Evolutionary conservation across 2,329 filamentous ascomycete species (phyloP), one percentile per base, ranked within the genome.

Genomic region (Zalaria sp.): DNA sequence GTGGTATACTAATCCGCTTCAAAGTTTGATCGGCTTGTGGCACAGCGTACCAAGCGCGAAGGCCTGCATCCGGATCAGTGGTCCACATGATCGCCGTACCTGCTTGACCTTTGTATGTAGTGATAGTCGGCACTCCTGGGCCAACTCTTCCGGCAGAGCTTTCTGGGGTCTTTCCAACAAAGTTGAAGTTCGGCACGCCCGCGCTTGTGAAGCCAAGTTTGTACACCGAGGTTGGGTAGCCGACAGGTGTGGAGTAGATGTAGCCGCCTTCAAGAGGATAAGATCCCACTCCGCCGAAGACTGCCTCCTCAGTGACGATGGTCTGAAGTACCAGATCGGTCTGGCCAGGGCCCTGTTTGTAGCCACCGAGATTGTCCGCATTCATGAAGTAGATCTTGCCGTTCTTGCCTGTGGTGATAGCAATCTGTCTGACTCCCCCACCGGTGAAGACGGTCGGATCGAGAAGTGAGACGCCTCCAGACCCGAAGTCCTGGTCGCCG

Each of bases 401-500:
- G 27, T 57, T 58, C 37, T 55, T 58, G 18, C 57, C 53, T 5
- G 50, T 51, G 5, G 53, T 50, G 8, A 59, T 46, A 9, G 50
- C 56, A 9, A 60, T 50, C 10, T 51, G 46, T 10, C 39, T 41
- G 4, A 51, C 50, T 3, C 50, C 46, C 5, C 11, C 39, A 9
- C 50, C 51, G 4, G 41, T 48, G 39, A 58, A 53, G 28, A 43
- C 40, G 1, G 11, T 41, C 6, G 45, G 38, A 10, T 54, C 51
- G 3, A 55, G 18, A 18, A 18, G 34, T 4, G 39, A 37, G 7
- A 45, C 40, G 6, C 45, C 45, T 18, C 43, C 40, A 9, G 45
- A 47, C 18, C 45, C 71, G 5, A 74, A 51, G 49, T 74, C 71
- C 39, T 66, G 65, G 41, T 73, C 69, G 0, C 63, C 69, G 5